These are phyloP conservation scores for Uncinocarpus reesii DNA, from an alignment of 2,329 filamentous ascomycete genomes.

Conservation along the genomic window DNA sequence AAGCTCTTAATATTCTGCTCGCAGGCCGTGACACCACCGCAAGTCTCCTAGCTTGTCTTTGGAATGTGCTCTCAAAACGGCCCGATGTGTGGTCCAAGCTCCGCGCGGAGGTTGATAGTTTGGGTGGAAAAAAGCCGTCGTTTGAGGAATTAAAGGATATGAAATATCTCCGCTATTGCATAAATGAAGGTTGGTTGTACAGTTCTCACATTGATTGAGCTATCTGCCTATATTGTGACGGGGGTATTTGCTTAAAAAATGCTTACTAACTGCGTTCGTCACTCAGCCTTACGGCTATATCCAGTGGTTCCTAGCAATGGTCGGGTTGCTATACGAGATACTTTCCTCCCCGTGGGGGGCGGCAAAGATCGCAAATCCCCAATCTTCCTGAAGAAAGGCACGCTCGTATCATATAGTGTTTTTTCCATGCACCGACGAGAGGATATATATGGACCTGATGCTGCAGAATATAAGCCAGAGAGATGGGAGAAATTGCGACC, in stretches of 20 bases:
- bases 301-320: slow-evolving; percentile 70
- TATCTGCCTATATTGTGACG: no score
- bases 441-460: slow-evolving; percentile 34
- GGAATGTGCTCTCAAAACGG: slow-evolving; percentile 69
- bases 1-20: slow-evolving; percentile 59
- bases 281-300: slow-evolving; percentile 54
- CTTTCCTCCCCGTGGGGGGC: slow-evolving; percentile 59
- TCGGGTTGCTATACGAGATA: slow-evolving; percentile 60
- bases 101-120: slow-evolving; percentile 58
- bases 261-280: not conserved
- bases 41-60: slow-evolving; percentile 63
- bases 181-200: slow-evolving; percentile 53
- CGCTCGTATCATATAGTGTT: slow-evolving; percentile 42
- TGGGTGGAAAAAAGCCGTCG: slow-evolving; percentile 52
- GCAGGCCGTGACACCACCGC: slow-evolving; percentile 80
- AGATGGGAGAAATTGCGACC: slow-evolving; percentile 57
- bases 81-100: slow-evolving; percentile 59
- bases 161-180: slow-evolving; percentile 62
- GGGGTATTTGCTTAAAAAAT: no score
- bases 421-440: slow-evolving; percentile 44
- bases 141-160: slow-evolving; percentile 82
- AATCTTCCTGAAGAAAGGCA: slow-evolving; percentile 40
- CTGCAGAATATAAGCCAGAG: slow-evolving; percentile 46
- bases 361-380: slow-evolving; percentile 39
- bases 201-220: not conserved